Percentiles rank a stretch among this genome's conserved stretches.
These are phyloP conservation scores for Magnolia officinalis DNA, from an alignment of 164 flowering plant species.

Conservation along the genomic window DNA sequence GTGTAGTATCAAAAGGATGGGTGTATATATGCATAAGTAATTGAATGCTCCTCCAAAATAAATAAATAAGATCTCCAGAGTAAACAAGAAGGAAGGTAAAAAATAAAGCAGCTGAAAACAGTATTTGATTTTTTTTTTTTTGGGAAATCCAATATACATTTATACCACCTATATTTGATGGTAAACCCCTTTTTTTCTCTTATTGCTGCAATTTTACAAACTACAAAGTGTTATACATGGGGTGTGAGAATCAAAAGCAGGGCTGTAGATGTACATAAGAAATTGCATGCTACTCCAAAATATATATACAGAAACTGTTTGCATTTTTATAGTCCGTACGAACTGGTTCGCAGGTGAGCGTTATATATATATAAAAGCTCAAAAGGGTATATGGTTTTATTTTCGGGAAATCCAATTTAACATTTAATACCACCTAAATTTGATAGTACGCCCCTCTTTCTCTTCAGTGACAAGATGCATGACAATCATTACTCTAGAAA, in stretches of 20 bases:
- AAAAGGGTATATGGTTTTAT: no score
- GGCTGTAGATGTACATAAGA: neutral
- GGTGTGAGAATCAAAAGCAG: neutral
- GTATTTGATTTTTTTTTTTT: neutral
- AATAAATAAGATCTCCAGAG: neutral
- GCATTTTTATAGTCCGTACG: no score
- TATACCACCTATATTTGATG: neutral
- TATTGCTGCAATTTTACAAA: neutral
- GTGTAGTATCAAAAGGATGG: neutral
- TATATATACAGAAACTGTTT: no score
- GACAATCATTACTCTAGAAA: neutral
- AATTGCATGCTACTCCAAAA: conserved; percentile 49
- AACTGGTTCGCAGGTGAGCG: no score
- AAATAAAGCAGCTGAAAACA: neutral
- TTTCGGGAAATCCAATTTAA: no score
- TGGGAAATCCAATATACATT: neutral
- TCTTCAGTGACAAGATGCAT: neutral
- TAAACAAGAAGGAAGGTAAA: neutral
- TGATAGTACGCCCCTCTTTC: neutral
- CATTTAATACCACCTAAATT: no score
- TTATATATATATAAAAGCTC: no score
- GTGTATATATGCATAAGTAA: neutral
- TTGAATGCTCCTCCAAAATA: conserved; percentile 50
- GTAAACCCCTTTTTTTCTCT: neutral
- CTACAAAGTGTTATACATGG: neutral